Evolutionary conservation across 2,329 filamentous ascomycete genomes (phyloP), one percentile per base, ranked within the genome.

Genomic region (Pezizomycotina sp.): DNA sequence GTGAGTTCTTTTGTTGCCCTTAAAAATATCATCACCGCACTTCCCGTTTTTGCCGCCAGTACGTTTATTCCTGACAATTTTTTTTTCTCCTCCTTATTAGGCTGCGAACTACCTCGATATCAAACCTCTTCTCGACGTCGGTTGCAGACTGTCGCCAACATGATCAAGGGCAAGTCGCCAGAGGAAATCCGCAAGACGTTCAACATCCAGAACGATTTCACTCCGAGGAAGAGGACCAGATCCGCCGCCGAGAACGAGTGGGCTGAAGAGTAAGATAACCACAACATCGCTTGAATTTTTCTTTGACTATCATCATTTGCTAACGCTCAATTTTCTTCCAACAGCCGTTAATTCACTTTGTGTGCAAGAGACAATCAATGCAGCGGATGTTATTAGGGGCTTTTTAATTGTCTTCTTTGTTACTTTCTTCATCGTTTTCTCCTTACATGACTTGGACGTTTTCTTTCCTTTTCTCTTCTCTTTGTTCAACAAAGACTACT

Each of bases 141-240:
- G 89, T 45, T 98, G 89, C 73, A 98, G 72, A 98, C 89, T 0
- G 89, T 98, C 10, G 89, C 89, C 45, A 98, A 98, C 64, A 98
- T 98, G 89, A 98, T 98, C 68, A 98, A 98, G 78, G 89, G 89
- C 63, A 98, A 98, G 69, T 92, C 83, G 0, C 89, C 89, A 3
- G 89, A 98, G 59, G 89, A 98, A 65, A 98, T 98, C 53, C 80
- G 89, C 33, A 98, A 95, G 69, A 98, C 89, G 0, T 98, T 98
- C 67, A 98, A 98, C 64, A 98, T 98, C 55, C 89, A 91, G 54
- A 98, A 98, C 53, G 89, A 98, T 60, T 98, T 98, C 63, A 95
- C 89, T 0, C 82, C 86, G 2, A 89, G 98, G 61, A 89, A 98
- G 63, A 89, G 98, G 61, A 89, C 98, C 56, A 89, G 98, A 68